Evolutionary conservation across 1,139 yeast species (phyloP).

Genomic region (Saccharomyces hybrid): DNA sequence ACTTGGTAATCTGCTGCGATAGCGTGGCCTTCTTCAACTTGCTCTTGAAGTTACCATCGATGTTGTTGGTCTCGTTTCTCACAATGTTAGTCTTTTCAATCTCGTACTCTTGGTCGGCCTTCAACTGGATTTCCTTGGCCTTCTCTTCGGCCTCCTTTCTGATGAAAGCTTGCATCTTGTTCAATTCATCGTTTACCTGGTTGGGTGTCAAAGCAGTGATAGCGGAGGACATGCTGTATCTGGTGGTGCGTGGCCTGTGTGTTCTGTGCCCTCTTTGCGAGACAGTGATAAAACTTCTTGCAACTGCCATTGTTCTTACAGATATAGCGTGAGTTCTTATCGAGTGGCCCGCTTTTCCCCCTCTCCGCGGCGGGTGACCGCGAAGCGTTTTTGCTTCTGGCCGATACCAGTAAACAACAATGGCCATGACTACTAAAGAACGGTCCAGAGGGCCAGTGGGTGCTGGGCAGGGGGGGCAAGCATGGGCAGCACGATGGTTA

Average conservation of each 20-base stretch:
- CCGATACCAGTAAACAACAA: constrained; percentile 1
- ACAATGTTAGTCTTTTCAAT: constrained; percentile 94
- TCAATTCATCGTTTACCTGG: constrained; percentile 89
- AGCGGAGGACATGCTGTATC: constrained; percentile 3
- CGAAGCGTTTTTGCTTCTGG: neutral
- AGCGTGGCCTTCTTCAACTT: constrained; percentile 86
- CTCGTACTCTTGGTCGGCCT: constrained; percentile 98
- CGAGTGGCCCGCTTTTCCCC: neutral
- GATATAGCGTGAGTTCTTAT: neutral
- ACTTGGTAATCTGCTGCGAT: constrained; percentile 91
- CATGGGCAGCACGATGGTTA: neutral
- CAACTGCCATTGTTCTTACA: neutral
- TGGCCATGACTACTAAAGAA: neutral
- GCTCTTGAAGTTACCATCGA: constrained; percentile 72
- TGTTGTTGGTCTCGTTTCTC: constrained; percentile 82
- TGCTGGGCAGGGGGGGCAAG: neutral
- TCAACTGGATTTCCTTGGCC: constrained; percentile 90
- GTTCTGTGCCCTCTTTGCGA: neutral
- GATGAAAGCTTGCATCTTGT: constrained; percentile 97
- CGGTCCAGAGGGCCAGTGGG: neutral
- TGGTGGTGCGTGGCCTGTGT: neutral
- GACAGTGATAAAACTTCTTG: neutral
- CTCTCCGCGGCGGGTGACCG: neutral
- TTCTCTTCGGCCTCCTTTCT: constrained; percentile 98
- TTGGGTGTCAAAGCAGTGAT: constrained; percentile 31